Evolutionary conservation across 108 stramenopile genomes (phyloP), one percentile per base, ranked within the genome.

Genomic region (Nitzschia sp.): DNA sequence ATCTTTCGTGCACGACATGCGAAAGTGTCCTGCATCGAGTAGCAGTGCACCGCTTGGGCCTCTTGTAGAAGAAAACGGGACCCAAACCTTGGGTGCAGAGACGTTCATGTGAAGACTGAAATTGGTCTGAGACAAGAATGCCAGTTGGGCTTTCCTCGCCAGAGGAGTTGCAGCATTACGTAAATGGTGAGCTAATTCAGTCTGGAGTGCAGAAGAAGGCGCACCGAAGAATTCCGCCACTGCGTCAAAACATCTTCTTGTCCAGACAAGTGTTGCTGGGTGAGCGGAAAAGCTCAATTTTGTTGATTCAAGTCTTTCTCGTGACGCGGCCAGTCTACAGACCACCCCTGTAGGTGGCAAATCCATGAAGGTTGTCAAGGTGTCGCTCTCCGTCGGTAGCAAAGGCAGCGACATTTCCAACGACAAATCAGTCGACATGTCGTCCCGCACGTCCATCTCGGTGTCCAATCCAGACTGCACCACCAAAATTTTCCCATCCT

Each of bases 231-330:
- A 86, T 63, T 86, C 82, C 25, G 81, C 68, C 3, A 89, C 72
- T 26, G 75, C 67, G 56, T 85, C 85, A 4, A 85, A 76, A 45
- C 87, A 87, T 45, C 68, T 57, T 45, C 76, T 77, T 48, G 83
- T 92, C 87, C 87, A 92, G 6, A 92, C 57, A 26, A 92, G 68
- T 6, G 91, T 92, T 1, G 85, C 86, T 30, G 88, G 87, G 47
- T 85, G 85, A 46, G 88, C 77, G 13, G 86, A 76, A 35, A 92
- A 55, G 45, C 75, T 75, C 2, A 92, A 45, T 55, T 80, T 76
- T 44, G 66, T 75, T 17, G 76, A 58, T 17, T 57, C 31, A n/a
- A 59, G 71, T 17, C 58, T 69, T n/a, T 78, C 75, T 30, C 69
- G 74, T 0, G 73, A 53, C 9, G 85, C 80, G 9, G 66, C 79